Percentiles rank a stretch among this genome's conserved stretches.
phyloP scores from a whole-genome alignment of 2,329 filamentous ascomycete species.

The Monilinia vaccinii-corymbosi region DNA sequence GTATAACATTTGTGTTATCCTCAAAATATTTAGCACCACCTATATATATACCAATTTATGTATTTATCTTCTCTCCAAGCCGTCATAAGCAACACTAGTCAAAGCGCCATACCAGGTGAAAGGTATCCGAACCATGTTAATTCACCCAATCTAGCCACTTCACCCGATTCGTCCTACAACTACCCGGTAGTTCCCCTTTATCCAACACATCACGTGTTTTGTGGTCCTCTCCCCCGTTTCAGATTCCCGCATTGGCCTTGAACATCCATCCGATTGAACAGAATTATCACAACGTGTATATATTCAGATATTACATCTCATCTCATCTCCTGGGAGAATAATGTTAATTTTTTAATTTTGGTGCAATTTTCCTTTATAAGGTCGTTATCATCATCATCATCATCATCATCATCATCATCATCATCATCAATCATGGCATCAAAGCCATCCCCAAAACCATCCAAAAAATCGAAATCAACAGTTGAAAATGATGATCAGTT shows the following conservation, averaged over 20 bases:
- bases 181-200: not conserved
- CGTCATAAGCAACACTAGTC: not conserved
- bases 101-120: too few species aligned
- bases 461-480: not conserved
- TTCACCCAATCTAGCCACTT: not conserved
- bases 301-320: not conserved
- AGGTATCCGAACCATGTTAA: not conserved
- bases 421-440: slow-evolving; percentile 14
- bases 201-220: slow-evolving; percentile 7
- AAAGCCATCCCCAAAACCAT: slow-evolving; percentile 11
- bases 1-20: slow-evolving; percentile 15
- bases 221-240: slow-evolving; percentile 14
- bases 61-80: not conserved
- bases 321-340: not conserved
- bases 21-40: slow-evolving; percentile 1
- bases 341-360: not conserved
- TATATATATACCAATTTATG: slow-evolving; percentile 2
- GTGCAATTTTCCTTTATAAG: not conserved
- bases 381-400: not conserved
- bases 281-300: slow-evolving; percentile 9
- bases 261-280: not conserved
- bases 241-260: slow-evolving; percentile 17
- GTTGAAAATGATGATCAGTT: not conserved
- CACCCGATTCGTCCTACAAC: slow-evolving; percentile 1
- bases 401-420: too few species aligned